A percentile compares a stretch with the other conserved stretches of the same genome.
These are phyloP conservation scores for Linum tenue DNA, from an alignment of 345 rosid species.

Conservation along the genomic window DNA sequence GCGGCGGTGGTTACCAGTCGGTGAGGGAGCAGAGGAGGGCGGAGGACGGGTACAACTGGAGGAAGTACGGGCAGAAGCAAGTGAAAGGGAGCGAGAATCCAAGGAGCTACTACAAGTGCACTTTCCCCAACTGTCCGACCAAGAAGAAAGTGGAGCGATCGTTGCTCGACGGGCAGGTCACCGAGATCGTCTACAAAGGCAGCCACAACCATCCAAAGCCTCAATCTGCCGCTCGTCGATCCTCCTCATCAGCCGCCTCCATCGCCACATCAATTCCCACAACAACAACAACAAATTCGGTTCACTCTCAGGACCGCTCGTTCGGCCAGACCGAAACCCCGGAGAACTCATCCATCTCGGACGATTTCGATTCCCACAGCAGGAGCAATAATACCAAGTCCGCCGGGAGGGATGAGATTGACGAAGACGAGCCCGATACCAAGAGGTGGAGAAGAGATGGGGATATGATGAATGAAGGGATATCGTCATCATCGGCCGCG, in stretches of 20 bases:
- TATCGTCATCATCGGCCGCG: conserved; percentile 19
- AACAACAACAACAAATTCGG: conserved; percentile 25
- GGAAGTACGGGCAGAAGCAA: conserved; percentile 94
- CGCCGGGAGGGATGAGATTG: conserved; percentile 52
- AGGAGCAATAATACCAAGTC: no score
- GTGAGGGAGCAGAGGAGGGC: conserved; percentile 51
- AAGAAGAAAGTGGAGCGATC: conserved; percentile 83
- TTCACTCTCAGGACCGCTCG: conserved; percentile 45
- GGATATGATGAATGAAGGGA: conserved; percentile 50
- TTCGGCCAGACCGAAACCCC: conserved; percentile 37
- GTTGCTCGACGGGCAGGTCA: conserved; percentile 71
- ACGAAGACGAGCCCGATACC: conserved; percentile 72
- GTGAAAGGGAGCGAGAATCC: conserved; percentile 96
- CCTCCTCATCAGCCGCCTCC: conserved; percentile 41
- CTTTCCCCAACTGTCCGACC: conserved; percentile 58
- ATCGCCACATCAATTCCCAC: conserved; percentile 18
- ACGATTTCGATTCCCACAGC: conserved; percentile 64
- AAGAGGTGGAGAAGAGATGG: conserved; percentile 78
- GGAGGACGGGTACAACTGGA: conserved; percentile 89
- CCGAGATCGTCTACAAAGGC: conserved; percentile 85
- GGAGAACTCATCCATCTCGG: conserved; percentile 68
- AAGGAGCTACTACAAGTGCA: conserved; percentile 92
- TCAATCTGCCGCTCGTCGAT: conserved; percentile 34
- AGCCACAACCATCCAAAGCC: conserved; percentile 88
- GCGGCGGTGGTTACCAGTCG: conserved; percentile 26